Evolutionary conservation across 257 asterid species (phyloP).

Genomic region (Fraxinus cuspidata): DNA sequence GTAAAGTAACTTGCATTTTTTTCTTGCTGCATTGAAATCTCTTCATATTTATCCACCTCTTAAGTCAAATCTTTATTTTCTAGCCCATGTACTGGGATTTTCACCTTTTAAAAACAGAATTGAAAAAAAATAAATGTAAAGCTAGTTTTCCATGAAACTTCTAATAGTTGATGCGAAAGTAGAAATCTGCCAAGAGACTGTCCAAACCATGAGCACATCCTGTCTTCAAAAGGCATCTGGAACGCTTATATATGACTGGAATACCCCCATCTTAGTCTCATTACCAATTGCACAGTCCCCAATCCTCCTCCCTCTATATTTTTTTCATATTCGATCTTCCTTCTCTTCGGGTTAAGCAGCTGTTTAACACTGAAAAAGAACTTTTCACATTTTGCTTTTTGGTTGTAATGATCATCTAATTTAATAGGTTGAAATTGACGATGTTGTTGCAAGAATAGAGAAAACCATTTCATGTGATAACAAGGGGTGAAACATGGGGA

Average conservation of each 20-base stretch:
- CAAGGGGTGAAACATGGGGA: constrained; percentile 11
- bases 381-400: constrained; percentile 1
- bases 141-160: not conserved
- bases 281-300: not conserved
- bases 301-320: not conserved
- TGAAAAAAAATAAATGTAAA: too few relatives aligned
- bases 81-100: not conserved
- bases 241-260: not conserved
- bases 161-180: not conserved
- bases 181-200: not conserved
- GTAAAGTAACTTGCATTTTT: not conserved
- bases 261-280: not conserved
- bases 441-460: not conserved
- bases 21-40: not conserved
- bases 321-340: not conserved
- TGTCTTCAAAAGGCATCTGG: not conserved
- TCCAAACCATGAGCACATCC: not conserved
- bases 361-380: not conserved
- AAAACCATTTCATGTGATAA: not conserved
- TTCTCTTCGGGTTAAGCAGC: not conserved
- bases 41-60: not conserved
- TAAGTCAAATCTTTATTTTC: not conserved
- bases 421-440: not conserved
- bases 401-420: not conserved
- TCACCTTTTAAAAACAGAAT: not conserved